Conservation (phyloP, 495 filamentous ascomycete species). For the Podospora bellae-mahoneyi region DNA sequence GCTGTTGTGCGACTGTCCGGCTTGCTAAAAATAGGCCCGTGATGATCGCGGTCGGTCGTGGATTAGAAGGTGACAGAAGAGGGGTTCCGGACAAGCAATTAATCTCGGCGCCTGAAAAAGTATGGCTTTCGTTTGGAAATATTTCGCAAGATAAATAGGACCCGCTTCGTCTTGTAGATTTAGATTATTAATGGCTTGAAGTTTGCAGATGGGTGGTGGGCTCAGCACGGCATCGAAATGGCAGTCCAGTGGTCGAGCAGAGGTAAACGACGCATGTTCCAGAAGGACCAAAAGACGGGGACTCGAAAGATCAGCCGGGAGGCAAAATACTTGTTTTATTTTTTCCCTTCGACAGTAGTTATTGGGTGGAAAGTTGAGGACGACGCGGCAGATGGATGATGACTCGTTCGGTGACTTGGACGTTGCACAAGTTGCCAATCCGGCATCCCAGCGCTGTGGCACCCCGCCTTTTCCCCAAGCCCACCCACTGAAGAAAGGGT, state of each 20-base stretch:
- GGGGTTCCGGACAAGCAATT: background rate
- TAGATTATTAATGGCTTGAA: background rate
- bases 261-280: background rate
- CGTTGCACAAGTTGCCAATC: background rate
- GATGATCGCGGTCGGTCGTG: background rate
- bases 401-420: slow-evolving; percentile 22
- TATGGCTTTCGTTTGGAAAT: background rate
- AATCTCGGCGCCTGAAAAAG: background rate
- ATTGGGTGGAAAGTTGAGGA: background rate
- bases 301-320: background rate
- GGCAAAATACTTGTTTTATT: slow-evolving; percentile 1
- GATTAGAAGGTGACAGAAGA: background rate
- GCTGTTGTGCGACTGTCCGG: background rate
- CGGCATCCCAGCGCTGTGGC: slow-evolving; percentile 2
- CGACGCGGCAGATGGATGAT: slow-evolving; percentile 4
- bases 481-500: background rate
- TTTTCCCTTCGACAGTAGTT: background rate
- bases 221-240: background rate
- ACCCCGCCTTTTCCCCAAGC: background rate
- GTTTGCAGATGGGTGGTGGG: background rate
- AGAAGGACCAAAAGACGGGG: background rate
- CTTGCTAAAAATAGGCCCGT: background rate
- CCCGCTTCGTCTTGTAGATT: background rate
- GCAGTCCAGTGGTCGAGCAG: background rate
- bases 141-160: background rate